A percentile compares a stretch with the other conserved stretches of the same genome.
Evolutionary conservation across 768 basidiomycete genomes (phyloP).

Genomic region (Suillus fuscotomentosus): DNA sequence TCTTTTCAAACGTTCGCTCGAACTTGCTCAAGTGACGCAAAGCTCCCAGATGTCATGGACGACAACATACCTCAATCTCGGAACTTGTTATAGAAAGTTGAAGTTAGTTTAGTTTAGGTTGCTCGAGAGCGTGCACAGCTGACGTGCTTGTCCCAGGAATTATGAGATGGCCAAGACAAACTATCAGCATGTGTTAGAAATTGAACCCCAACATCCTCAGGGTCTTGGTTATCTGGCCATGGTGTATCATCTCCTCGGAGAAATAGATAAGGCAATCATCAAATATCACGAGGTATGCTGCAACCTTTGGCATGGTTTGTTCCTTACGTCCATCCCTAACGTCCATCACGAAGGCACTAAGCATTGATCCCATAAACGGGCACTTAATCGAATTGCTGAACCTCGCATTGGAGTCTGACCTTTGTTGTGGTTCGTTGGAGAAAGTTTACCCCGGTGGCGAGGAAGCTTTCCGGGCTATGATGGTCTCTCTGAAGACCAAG

Average conservation of each 20-base stretch:
- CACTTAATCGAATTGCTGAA: slow-evolving; percentile 81
- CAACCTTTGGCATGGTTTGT: not conserved
- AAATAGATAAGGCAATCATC: slow-evolving; percentile 79
- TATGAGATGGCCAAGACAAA: slow-evolving; percentile 66
- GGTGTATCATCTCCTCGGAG: slow-evolving; percentile 72
- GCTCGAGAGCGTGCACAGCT: not conserved
- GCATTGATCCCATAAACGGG: slow-evolving; percentile 79
- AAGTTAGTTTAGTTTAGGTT: slow-evolving; percentile 50
- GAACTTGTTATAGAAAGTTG: slow-evolving; percentile 82
- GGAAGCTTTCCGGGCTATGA: slow-evolving; percentile 32
- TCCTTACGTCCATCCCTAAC: slow-evolving; percentile 7
- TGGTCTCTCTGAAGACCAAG: slow-evolving; percentile 30
- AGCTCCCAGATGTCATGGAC: slow-evolving; percentile 84
- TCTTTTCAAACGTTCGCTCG: slow-evolving; percentile 73
- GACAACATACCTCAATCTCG: slow-evolving; percentile 89
- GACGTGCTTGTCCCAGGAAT: slow-evolving; percentile 30
- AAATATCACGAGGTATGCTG: slow-evolving; percentile 85
- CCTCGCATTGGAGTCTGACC: slow-evolving; percentile 63
- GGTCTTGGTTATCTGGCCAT: slow-evolving; percentile 91
- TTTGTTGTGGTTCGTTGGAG: slow-evolving; percentile 32
- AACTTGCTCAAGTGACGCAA: slow-evolving; percentile 83
- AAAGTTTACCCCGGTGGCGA: slow-evolving; percentile 34
- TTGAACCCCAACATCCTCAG: slow-evolving; percentile 80
- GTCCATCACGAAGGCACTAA: slow-evolving; percentile 54
- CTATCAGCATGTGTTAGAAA: slow-evolving; percentile 79